Evolutionary conservation across 345 rosid genomes (phyloP).

Genomic region (Citrus trifoliata): DNA sequence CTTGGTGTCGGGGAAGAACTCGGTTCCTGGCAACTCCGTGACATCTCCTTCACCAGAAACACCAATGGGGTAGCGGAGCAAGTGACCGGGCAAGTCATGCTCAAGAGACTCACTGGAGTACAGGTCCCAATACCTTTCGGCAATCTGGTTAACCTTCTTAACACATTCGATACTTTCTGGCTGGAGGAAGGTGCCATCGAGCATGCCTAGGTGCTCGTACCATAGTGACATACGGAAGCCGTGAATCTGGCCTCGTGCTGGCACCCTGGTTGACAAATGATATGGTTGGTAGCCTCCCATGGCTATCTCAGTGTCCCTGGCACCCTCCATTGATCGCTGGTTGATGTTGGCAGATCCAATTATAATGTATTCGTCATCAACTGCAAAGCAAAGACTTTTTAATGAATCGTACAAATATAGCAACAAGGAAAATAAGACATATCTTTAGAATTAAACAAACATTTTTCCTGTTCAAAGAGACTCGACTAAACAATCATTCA

Average conservation of each 20-base stretch:
- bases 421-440: not conserved
- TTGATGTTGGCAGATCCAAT: conserved; percentile 97
- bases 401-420: not conserved
- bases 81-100: conserved; percentile 85
- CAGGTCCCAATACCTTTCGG: conserved; percentile 91
- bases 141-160: conserved; percentile 66
- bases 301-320: conserved; percentile 98
- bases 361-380: conserved; percentile 96
- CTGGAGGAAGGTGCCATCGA: conserved; percentile 63
- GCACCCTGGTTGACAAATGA: conserved; percentile 67
- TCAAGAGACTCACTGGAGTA: conserved; percentile 73
- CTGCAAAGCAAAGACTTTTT: conserved; percentile 33
- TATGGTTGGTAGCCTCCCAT: conserved; percentile 97
- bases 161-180: conserved; percentile 74
- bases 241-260: conserved; percentile 89
- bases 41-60: conserved; percentile 62
- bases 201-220: conserved; percentile 98
- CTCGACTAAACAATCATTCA: not conserved
- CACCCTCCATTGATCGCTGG: conserved; percentile 98
- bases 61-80: conserved; percentile 81
- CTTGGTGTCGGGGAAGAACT: conserved; percentile 89
- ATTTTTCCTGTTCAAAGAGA: not conserved
- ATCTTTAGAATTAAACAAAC: not conserved
- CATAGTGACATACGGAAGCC: conserved; percentile 95
- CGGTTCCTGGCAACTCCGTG: conserved; percentile 63